Percentiles rank a stretch among this genome's conserved stretches.
phyloP scores from a whole-genome alignment of 495 filamentous ascomycete species.

The Penicillium bialowiezense region DNA sequence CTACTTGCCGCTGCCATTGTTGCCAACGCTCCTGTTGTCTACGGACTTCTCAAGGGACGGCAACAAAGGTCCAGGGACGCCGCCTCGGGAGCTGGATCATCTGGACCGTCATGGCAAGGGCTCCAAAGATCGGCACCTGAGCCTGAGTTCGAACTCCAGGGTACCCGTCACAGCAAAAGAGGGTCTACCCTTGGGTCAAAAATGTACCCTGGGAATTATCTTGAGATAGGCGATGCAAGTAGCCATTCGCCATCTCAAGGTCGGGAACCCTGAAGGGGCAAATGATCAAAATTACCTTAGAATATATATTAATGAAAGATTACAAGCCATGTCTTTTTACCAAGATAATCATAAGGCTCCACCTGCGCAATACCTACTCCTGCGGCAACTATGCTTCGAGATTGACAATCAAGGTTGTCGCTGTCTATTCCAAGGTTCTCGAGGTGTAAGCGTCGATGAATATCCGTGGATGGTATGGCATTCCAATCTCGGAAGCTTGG shows the following conservation, averaged over 20 bases:
- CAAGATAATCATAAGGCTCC: no score
- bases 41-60: conserved; percentile 13
- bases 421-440: no score
- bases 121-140: conserved; percentile 3
- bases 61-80: conserved; percentile 5
- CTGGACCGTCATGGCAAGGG: conserved; percentile 5
- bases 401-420: no score
- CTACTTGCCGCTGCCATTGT: conserved; percentile 43
- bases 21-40: conserved; percentile 42
- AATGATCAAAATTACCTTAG: no score
- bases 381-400: no score
- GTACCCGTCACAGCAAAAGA: conserved; percentile 5
- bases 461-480: no score
- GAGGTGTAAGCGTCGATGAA: no score
- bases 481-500: no score
- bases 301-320: no score
- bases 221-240: neutral
- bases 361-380: no score
- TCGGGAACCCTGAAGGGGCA: neutral
- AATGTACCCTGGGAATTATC: neutral
- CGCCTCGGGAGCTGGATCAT: conserved; percentile 5
- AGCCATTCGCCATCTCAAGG: neutral
- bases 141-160: conserved; percentile 10
- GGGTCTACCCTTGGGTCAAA: neutral
- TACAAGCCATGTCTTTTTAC: no score